Percentiles rank a stretch among this genome's conserved stretches.
These are phyloP conservation scores for Fusarium udum DNA, from an alignment of 2,329 filamentous ascomycete species.

Conservation along the genomic window DNA sequence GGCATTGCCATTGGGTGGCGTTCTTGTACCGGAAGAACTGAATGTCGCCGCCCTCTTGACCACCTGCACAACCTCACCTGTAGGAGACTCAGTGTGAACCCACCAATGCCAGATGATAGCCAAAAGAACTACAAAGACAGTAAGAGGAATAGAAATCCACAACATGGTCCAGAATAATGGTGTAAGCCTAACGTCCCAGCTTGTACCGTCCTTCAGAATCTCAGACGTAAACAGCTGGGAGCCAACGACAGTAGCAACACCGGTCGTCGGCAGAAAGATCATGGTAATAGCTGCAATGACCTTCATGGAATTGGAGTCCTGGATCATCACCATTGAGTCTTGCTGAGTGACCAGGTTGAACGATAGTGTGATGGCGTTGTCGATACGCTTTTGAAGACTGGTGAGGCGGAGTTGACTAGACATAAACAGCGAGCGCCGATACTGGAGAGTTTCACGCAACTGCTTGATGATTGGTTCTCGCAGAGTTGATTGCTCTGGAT, in stretches of 20 bases:
- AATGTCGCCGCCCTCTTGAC: conserved; percentile 38
- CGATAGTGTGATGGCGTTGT: conserved; percentile 48
- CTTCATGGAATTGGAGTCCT: conserved; percentile 51
- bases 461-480: conserved; percentile 36
- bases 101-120: conserved; percentile 46
- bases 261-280: conserved; percentile 50
- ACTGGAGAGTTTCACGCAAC: conserved; percentile 43
- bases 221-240: conserved; percentile 43
- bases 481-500: not conserved
- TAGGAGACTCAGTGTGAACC: conserved; percentile 37
- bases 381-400: conserved; percentile 49
- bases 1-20: not conserved
- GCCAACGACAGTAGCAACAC: conserved; percentile 47
- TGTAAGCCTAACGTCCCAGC: conserved; percentile 39
- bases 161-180: conserved; percentile 45
- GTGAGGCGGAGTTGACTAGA: conserved; percentile 48
- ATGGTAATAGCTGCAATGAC: conserved; percentile 51
- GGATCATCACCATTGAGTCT: conserved; percentile 48
- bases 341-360: conserved; percentile 52
- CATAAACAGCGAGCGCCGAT: conserved; percentile 47
- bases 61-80: conserved; percentile 31
- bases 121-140: conserved; percentile 37
- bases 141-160: conserved; percentile 47
- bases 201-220: conserved; percentile 18
- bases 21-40: conserved; percentile 18